Base-by-base conservation (phyloP, 2,329 filamentous ascomycete species). In the Pseudopithomyces maydicus region DNA sequence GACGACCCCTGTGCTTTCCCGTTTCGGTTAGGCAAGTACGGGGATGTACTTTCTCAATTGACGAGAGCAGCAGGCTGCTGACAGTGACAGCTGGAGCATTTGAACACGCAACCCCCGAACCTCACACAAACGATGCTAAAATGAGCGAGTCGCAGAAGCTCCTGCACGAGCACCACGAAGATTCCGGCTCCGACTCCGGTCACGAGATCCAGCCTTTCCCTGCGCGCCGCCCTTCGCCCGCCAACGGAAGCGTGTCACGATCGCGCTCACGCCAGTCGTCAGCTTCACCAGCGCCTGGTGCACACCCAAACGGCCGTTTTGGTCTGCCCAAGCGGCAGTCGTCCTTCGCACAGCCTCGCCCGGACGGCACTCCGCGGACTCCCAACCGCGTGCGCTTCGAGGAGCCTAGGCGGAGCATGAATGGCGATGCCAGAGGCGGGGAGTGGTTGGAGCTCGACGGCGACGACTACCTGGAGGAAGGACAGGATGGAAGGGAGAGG, bases 311-410 rank as follows among this genome's bases (percentile, higher is more conserved):
- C 62, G 65, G 26, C 67, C 69, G 7, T 50, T 52, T 47, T 33
- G 55, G 50, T 35, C 58, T 59, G 48, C 59, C 66, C 23, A 73
- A 72, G 57, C 72, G 77, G 14, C 74, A 77, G 54, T 78, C 75
- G 7, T 81, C 79, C 0, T 78, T 82, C 56, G 80, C 80, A 2
- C 80, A 81, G 54, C 76, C 71, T 14, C 71, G 80, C 49, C 74
- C 76, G 6, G 73, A 78, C 64, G 80, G 80, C 58, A 83, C 85
- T 35, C 84, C 88, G 17, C 76, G 88, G 52, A 91, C 89, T 1
- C 82, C 85, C 8, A 88, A 90, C 71, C 84, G 90, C 23, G 91
- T 95, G 44, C 88, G 89, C 64, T 95, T 95, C 76, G 88, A 88
- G 48, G 61, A 67, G 22, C 69, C 72, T 56, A 73, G 72, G 52